Percentiles rank a stretch among this genome's conserved stretches.
Evolutionary conservation across 176 grass and related monocot species (phyloP).

Genomic region (Bonia amplexicaulis): DNA sequence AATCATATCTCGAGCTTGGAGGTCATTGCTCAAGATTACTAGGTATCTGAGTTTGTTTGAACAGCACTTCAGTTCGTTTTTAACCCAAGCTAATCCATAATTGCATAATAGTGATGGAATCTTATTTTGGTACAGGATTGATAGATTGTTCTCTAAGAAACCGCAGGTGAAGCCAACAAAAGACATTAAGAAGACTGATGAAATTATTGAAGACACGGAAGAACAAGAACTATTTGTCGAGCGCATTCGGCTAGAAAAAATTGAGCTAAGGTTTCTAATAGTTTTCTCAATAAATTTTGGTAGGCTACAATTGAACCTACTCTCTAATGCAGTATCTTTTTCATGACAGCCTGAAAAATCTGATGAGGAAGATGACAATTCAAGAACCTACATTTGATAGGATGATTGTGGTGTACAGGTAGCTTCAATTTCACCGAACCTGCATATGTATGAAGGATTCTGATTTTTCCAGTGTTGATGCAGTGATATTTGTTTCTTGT

Average conservation of each 20-base stretch:
- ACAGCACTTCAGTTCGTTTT: not conserved
- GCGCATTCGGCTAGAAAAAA: slow-evolving; percentile 63
- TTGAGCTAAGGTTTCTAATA: slow-evolving; percentile 55
- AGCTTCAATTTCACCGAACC: slow-evolving; percentile 25
- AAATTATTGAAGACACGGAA: slow-evolving; percentile 47
- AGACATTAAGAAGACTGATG: slow-evolving; percentile 60
- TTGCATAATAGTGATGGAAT: not conserved
- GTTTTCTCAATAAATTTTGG: not conserved
- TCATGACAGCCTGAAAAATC: slow-evolving; percentile 56
- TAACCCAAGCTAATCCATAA: not conserved
- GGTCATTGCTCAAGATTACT: slow-evolving; percentile 51
- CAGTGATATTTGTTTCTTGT: slow-evolving; percentile 10
- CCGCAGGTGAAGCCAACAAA: slow-evolving; percentile 13
- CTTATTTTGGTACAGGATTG: slow-evolving; percentile 38
- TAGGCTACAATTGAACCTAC: not conserved
- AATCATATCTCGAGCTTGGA: slow-evolving; percentile 72
- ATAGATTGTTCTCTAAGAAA: slow-evolving; percentile 53
- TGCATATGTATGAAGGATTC: slow-evolving; percentile 22
- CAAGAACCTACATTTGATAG: slow-evolving; percentile 95
- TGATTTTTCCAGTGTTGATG: not conserved
- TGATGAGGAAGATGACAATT: slow-evolving; percentile 72
- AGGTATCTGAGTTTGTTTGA: slow-evolving; percentile 37
- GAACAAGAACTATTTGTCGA: slow-evolving; percentile 59
- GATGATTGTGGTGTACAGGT: slow-evolving; percentile 96
- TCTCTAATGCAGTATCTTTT: slow-evolving; percentile 16